Percentiles rank a stretch among this genome's conserved stretches.
Conservation (phyloP, 768 basidiomycete species). For the Boletus eberwhitei region DNA sequence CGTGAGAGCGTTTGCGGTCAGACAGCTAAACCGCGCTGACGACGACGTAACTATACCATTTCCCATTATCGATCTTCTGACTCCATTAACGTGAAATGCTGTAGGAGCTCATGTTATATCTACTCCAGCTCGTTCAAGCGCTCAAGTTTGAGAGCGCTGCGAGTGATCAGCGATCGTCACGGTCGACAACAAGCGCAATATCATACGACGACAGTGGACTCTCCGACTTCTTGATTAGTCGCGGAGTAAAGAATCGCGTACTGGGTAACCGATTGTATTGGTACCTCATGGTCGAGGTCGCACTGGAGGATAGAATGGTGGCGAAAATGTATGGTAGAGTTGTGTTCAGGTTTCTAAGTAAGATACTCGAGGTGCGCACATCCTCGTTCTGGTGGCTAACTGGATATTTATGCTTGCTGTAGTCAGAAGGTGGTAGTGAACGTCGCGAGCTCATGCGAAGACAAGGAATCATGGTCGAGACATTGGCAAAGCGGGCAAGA, state of each 20-base stretch:
- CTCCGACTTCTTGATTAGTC: slow-evolving; percentile 84
- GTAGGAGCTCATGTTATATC: slow-evolving; percentile 88
- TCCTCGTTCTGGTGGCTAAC: background rate
- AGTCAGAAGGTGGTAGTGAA: slow-evolving; percentile 75
- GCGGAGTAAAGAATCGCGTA: slow-evolving; percentile 78
- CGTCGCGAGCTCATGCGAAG: slow-evolving; percentile 86
- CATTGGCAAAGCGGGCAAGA: slow-evolving; percentile 78
- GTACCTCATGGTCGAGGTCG: slow-evolving; percentile 97
- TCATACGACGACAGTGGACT: slow-evolving; percentile 92
- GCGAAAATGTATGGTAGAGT: slow-evolving; percentile 94
- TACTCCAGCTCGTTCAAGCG: slow-evolving; percentile 95
- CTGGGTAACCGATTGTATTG: slow-evolving; percentile 93
- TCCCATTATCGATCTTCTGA: background rate
- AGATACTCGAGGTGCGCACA: slow-evolving; percentile 71
- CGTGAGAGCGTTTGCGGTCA: slow-evolving; percentile 92
- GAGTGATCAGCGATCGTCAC: slow-evolving; percentile 71
- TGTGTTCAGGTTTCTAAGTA: slow-evolving; percentile 85
- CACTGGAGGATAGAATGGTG: slow-evolving; percentile 77
- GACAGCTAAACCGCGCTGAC: slow-evolving; percentile 85
- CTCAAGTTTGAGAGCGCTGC: slow-evolving; percentile 91
- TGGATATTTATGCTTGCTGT: background rate
- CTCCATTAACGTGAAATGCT: background rate
- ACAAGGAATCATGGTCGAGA: slow-evolving; percentile 86
- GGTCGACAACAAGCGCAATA: slow-evolving; percentile 67
- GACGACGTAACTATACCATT: slow-evolving; percentile 68